A percentile compares a stretch with the other conserved stretches of the same genome.
phyloP scores from a whole-genome alignment of 371 early-diverging fungal species.

The Phascolomyces articulosus region DNA sequence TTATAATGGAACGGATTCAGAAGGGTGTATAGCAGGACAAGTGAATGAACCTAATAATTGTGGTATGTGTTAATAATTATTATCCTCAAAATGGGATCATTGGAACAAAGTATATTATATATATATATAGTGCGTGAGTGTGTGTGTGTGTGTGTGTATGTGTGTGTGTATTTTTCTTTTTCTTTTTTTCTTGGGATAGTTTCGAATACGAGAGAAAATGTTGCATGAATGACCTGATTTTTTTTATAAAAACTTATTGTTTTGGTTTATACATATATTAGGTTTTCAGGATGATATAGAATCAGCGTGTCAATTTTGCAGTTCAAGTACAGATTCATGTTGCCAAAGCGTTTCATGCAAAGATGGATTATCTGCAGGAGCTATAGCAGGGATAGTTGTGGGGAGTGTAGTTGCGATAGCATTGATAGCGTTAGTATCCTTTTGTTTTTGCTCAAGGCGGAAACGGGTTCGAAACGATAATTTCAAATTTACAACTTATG shows the following conservation, averaged over 20 bases:
- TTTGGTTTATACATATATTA: constrained; percentile 6
- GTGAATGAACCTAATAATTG: constrained; percentile 46
- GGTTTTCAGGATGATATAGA: constrained; percentile 25
- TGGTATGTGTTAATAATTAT: constrained; percentile 26
- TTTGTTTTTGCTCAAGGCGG: constrained; percentile 25
- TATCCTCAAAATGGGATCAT: no score
- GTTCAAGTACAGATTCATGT: constrained; percentile 32
- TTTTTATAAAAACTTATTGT: no score
- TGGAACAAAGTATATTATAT: no score
- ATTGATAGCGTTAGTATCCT: constrained; percentile 14
- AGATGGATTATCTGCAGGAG: constrained; percentile 9
- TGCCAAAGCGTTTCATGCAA: constrained; percentile 25
- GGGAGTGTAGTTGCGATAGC: constrained; percentile 13
- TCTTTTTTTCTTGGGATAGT: background rate
- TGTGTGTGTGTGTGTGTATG: no score
- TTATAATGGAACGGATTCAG: constrained; percentile 23
- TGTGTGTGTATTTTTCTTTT: no score
- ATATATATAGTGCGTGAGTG: no score
- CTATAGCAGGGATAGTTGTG: constrained; percentile 18
- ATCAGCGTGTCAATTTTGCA: constrained; percentile 38
- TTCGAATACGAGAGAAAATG: no score
- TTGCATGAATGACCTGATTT: background rate
- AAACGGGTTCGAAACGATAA: constrained; percentile 25
- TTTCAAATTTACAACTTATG: constrained; percentile 24
- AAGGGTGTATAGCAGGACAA: constrained; percentile 36